These are phyloP conservation scores for Colletotrichum siamense DNA, from an alignment of 2,329 filamentous ascomycete genomes.

Conservation along the genomic window DNA sequence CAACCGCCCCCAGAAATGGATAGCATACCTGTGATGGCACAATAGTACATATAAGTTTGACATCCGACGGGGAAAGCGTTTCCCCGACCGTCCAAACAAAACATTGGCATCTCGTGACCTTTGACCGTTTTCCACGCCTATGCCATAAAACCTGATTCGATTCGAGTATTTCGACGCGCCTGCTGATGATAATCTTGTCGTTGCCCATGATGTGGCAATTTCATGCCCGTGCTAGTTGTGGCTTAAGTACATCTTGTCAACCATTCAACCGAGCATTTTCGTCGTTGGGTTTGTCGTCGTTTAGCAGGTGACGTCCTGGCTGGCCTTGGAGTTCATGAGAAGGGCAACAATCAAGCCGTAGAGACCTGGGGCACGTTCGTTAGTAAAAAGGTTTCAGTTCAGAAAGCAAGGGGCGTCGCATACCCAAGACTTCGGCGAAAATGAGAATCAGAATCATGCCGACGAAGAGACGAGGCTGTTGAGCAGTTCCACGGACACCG, in stretches of 20 bases:
- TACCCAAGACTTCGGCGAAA: conserved; percentile 99
- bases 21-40: conserved; percentile 46
- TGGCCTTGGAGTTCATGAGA: conserved; percentile 97
- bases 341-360: conserved; percentile 99
- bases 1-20: conserved; percentile 40
- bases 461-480: conserved; percentile 87
- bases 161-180: conserved; percentile 25
- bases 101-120: conserved; percentile 20
- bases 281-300: conserved; percentile 23
- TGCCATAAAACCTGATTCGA: conserved; percentile 24
- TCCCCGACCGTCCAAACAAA: conserved; percentile 24
- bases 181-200: conserved; percentile 23
- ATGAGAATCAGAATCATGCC: conserved; percentile 99
- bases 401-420: conserved; percentile 35
- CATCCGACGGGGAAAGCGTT: conserved; percentile 27
- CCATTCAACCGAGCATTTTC: conserved; percentile 28
- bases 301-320: conserved; percentile 68
- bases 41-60: conserved; percentile 55
- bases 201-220: conserved; percentile 25
- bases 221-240: conserved; percentile 24
- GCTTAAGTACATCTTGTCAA: conserved; percentile 41
- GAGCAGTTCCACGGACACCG: conserved; percentile 85
- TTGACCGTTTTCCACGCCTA: conserved; percentile 25
- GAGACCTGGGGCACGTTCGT: conserved; percentile 69
- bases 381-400: conserved; percentile 22